Evolutionary conservation across 495 filamentous ascomycete species (phyloP), one percentile per base, ranked within the genome.

Genomic region (Glarea lozoyensis): DNA sequence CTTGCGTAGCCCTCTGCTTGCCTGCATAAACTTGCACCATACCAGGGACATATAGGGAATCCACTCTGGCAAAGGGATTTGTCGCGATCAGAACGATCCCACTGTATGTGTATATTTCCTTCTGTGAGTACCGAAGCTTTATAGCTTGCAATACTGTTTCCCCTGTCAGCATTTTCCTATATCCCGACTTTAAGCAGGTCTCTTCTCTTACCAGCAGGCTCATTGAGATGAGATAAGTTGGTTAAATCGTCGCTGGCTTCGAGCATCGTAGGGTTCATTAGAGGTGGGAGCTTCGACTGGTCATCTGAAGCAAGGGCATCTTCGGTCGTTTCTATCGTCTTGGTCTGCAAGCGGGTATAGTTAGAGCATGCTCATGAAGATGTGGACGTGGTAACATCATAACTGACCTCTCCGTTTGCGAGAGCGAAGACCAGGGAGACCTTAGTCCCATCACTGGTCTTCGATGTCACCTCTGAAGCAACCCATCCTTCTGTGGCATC

Each of bases 11-110:
- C 52, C 90, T 79, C 61, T 95, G 90, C 64, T 93, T 99, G 48
- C 92, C 92, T 40, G 92, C 92, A 67, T 99, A 99, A 13, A 94
- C 88, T 63, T 99, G 92, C 7, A 99, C 89, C 88, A 99, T 97
- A 32, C 93, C 93, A 15, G 92, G 92, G 33, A 97, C 92, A 65
- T 99, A 99, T 48, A 99, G 77, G 22, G 92, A 97, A 58, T 99
- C 92, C 48, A 99, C 94, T 37, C 92, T 74, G 35, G 94, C 92
- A 54, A 99, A 99, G 7, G 92, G 92, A 67, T 99, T 99, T 34
- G 92, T 96, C 40, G 92, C 92, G 63, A 99, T 99, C 52, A 99
- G 68, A 42, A 99, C 92, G 58, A 99, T 99, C 54, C 92, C 92
- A 63, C 86, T 93, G 69, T 99, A 99, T 58, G 92, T 99, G 73